Evolutionary conservation across 768 basidiomycete species (phyloP).

Genomic region (Pleurotus cornucopiae): DNA sequence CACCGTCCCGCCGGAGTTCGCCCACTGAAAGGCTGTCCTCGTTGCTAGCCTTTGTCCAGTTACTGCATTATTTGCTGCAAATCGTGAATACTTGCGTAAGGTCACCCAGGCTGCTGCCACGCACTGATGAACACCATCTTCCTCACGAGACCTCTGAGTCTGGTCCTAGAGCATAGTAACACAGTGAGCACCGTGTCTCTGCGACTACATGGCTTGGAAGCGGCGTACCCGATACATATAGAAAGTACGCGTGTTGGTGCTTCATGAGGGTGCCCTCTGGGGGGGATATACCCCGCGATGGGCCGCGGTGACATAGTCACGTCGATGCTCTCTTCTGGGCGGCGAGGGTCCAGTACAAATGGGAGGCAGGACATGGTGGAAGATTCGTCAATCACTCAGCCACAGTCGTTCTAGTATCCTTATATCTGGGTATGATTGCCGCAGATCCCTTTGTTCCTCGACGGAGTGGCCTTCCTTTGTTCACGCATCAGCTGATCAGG

Average conservation of each 20-base stretch:
- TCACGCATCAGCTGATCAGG: too few species aligned
- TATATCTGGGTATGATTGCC: too few species aligned
- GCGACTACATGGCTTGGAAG: not conserved
- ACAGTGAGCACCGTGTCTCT: not conserved
- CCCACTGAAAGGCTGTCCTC: constrained; percentile 10
- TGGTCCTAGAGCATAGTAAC: not conserved
- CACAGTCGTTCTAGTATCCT: too few species aligned
- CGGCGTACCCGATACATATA: constrained; percentile 10
- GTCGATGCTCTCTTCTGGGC: not conserved
- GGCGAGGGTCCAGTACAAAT: constrained; percentile 15
- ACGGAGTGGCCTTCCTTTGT: too few species aligned
- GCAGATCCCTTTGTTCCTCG: too few species aligned
- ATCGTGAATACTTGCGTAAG: constrained; percentile 2
- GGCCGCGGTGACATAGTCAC: constrained; percentile 1
- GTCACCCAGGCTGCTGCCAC: not conserved
- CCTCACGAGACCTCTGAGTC: not conserved
- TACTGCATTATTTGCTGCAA: not conserved
- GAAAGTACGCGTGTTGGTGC: constrained; percentile 15
- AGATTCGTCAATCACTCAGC: too few species aligned
- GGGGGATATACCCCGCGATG: constrained; percentile 7
- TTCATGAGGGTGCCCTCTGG: constrained; percentile 14
- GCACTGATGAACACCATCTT: not conserved
- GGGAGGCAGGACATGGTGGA: constrained; percentile 21
- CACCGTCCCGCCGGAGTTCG: constrained; percentile 10
- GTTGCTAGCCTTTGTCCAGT: not conserved